Evolutionary conservation across 306 rosid species (phyloP).

Genomic region (Boehmeria nivea): DNA sequence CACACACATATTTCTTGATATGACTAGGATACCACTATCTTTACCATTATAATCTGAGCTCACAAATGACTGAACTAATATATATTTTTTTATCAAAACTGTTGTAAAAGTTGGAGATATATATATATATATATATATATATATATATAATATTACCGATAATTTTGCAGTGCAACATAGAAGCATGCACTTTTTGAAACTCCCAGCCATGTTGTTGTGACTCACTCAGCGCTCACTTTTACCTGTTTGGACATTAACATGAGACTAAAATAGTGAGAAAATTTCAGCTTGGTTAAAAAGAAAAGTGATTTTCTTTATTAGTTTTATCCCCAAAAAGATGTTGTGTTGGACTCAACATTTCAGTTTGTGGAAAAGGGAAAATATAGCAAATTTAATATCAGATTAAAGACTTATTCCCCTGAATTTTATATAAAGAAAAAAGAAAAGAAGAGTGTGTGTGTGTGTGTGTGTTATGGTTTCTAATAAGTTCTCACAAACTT

Average conservation of each 20-base stretch:
- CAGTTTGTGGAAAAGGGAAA: not conserved
- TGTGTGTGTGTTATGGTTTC: no score
- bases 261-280: not conserved
- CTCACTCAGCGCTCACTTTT: not conserved
- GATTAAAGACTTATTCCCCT: not conserved
- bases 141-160: slow-evolving; percentile 40
- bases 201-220: slow-evolving; percentile 30
- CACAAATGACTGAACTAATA: not conserved
- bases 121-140: no score
- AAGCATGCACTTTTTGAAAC: slow-evolving; percentile 42
- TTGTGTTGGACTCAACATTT: not conserved
- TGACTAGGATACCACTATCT: no score
- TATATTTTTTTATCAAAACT: no score
- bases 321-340: no score
- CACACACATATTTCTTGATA: no score
- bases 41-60: no score
- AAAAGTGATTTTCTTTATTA: no score
- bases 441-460: no score
- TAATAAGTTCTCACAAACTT: no score
- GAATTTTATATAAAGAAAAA: not conserved
- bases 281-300: not conserved
- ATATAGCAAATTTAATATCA: not conserved
- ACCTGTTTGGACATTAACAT: not conserved
- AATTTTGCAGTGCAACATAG: slow-evolving; percentile 38
- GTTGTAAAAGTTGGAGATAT: not conserved